These are phyloP conservation scores for Hibiscus tridactylites DNA, from an alignment of 345 rosid genomes.

Conservation along the genomic window DNA sequence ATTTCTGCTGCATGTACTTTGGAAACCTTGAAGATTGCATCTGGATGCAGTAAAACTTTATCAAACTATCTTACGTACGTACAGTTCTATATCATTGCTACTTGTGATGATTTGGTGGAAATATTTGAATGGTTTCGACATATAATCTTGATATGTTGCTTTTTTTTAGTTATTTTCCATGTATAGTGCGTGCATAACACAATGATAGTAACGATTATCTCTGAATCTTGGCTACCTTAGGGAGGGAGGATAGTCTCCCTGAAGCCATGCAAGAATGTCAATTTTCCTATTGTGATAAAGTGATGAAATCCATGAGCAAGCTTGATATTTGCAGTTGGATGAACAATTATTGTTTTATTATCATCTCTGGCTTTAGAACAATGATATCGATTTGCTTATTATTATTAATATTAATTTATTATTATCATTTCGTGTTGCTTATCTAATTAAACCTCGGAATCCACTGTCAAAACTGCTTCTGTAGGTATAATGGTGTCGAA, in stretches of 20 bases:
- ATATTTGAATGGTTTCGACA: constrained; percentile 7
- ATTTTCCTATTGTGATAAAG: neutral
- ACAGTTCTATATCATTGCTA: constrained; percentile 1
- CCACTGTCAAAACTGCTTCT: constrained; percentile 4
- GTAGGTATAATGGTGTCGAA: constrained; percentile 80
- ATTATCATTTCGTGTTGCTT: neutral
- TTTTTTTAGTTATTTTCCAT: neutral
- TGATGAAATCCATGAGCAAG: neutral
- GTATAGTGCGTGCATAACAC: neutral
- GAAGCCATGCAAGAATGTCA: neutral
- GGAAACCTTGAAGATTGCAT: constrained; percentile 89
- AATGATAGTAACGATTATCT: neutral
- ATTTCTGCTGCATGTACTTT: constrained; percentile 88
- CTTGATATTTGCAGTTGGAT: neutral
- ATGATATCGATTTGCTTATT: neutral
- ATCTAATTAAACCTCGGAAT: neutral
- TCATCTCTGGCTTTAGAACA: neutral
- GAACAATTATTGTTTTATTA: neutral
- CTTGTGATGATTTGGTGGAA: neutral
- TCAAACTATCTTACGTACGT: constrained; percentile 80
- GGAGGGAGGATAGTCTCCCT: neutral
- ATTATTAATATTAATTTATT: too few species aligned
- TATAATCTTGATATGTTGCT: neutral
- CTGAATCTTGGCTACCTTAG: neutral
- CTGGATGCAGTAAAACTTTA: constrained; percentile 92